Evolutionary conservation across 1,284 basidiomycete genomes (phyloP).

Genomic region (Cutaneotrichosporon cavernicola): DNA sequence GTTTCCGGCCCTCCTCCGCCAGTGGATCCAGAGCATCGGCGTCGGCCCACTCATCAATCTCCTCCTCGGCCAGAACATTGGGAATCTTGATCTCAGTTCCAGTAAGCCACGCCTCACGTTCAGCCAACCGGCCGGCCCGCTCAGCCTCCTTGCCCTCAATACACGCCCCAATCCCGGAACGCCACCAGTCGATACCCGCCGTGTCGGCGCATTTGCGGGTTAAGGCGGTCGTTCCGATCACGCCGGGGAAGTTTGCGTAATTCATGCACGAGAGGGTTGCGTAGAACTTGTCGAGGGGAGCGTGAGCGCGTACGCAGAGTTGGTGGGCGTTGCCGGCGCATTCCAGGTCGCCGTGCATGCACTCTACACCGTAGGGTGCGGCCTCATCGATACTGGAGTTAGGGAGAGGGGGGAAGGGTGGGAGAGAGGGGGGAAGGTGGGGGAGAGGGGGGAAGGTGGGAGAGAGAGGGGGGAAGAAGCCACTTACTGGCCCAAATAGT

Average conservation of each 20-base stretch:
- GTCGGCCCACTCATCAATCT: slow-evolving; percentile 15
- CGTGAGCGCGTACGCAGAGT: slow-evolving; percentile 63
- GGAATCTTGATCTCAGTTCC: slow-evolving; percentile 2
- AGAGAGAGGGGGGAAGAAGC: no score
- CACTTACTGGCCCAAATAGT: slow-evolving; percentile 71
- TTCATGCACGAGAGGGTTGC: slow-evolving; percentile 72
- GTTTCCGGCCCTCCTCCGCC: slow-evolving; percentile 36
- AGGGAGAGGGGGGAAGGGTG: not conserved
- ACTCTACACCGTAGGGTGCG: slow-evolving; percentile 69
- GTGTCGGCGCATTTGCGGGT: slow-evolving; percentile 65
- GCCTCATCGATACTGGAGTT: slow-evolving; percentile 62
- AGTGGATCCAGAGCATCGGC: slow-evolving; percentile 31
- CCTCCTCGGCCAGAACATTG: not conserved
- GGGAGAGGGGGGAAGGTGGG: no score
- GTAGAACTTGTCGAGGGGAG: slow-evolving; percentile 61
- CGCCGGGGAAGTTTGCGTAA: slow-evolving; percentile 60
- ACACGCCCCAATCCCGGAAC: slow-evolving; percentile 60
- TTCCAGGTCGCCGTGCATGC: slow-evolving; percentile 73
- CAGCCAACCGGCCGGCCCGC: slow-evolving; percentile 6
- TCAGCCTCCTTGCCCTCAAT: slow-evolving; percentile 51
- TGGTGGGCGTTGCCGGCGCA: slow-evolving; percentile 79
- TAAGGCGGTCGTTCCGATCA: slow-evolving; percentile 66
- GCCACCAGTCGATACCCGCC: slow-evolving; percentile 68
- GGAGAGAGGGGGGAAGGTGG: no score
- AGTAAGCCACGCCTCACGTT: not conserved